Evolutionary conservation across 1,284 basidiomycete species (phyloP), one percentile per base, ranked within the genome.

Genomic region (Leucoagaricus sp.): DNA sequence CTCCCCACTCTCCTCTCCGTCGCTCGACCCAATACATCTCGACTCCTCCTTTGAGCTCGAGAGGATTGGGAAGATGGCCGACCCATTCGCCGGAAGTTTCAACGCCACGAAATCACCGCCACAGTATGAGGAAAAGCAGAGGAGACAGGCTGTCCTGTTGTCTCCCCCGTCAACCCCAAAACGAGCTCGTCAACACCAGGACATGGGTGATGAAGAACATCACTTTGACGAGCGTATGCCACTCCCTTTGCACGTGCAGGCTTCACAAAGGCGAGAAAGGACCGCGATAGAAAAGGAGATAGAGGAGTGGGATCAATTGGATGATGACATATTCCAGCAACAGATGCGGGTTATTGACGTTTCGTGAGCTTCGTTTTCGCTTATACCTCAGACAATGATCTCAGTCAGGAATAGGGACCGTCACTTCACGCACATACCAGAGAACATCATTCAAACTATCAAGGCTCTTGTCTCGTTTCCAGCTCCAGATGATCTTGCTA

Each of bases 1-100:
- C 2, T 75, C 76, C 1, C 75, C 75, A 6, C 64, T 69, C 7
- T 74, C 75, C 1, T 76, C 76, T 17, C 74, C 74, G 28, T 46
- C 40, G 12, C 52, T 62, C 10, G 66, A 66, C 10, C 38, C 49
- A 8, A 8, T 51, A 21, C 57, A 60, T 1, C 50, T 64, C 4
- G 58, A 66, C 53, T 49, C 54, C 3, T 46, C 49, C 0, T 25
- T 13, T 19, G 31, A 50, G 23, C 40, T 49, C 6, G 49, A 26
- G n/a, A 17, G 34, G 23, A 9, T 51, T n/a, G 34, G 47, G 21
- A 53, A 58, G 25, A 47, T 66, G 7, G 59, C 59, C 17, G 68
- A 76, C 59, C 73, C 75, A 8, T 69, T 73, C 46, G 70, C 75
- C 12, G 75, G 66, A 2, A 72, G 72, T 3, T 64, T 67, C 25